Conservation (phyloP, 768 basidiomycete species). For the Dacryopinax spathularia region DNA sequence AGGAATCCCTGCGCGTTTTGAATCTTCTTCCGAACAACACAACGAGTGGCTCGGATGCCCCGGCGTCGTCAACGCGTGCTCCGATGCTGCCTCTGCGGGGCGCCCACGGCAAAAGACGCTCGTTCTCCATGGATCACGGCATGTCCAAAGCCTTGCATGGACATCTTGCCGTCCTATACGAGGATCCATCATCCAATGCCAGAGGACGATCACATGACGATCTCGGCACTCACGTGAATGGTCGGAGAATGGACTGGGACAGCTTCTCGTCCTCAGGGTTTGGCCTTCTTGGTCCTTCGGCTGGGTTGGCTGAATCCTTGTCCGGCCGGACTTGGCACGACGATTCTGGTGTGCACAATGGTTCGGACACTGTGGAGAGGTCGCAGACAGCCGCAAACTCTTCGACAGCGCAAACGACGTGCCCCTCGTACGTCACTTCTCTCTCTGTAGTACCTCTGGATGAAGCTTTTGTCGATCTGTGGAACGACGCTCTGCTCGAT, state of each 20-base stretch:
- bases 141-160: not conserved
- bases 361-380: not conserved
- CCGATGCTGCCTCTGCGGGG: not conserved
- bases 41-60: not conserved
- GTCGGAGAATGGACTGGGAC: not conserved
- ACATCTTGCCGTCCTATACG: not conserved
- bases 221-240: not conserved
- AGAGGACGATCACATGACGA: not conserved
- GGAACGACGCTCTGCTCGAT: constrained; percentile 60
- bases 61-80: not conserved
- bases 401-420: no score
- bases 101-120: not conserved
- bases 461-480: constrained; percentile 73
- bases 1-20: not conserved
- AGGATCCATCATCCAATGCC: not conserved
- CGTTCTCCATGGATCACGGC: not conserved
- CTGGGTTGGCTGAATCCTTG: not conserved
- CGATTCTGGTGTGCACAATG: no score
- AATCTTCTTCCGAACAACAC: not conserved
- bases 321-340: not conserved
- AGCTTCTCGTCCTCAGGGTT: not conserved
- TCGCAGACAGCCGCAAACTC: no score
- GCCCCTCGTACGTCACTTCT: not conserved
- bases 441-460: constrained; percentile 43
- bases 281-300: not conserved